Base-by-base conservation (phyloP, 371 early-diverging fungal species). In the Neoconidiobolus thromboides region DNA sequence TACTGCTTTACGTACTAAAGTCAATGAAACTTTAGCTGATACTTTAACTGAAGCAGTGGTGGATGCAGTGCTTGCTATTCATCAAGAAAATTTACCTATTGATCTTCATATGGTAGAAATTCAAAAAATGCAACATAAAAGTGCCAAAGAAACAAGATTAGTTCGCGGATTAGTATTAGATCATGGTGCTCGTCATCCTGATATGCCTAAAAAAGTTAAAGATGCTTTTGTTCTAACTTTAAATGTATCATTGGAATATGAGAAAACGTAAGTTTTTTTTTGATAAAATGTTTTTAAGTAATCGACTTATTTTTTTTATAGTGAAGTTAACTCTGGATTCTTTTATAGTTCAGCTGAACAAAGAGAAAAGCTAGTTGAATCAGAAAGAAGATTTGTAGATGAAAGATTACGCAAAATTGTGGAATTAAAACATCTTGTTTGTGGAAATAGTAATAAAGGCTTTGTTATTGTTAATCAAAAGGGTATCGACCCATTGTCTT, bases 81-180 rank as follows among this genome's bases (percentile, higher is more conserved):
- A 77, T 52, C 78, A 75, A 54, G 76, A 80, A 61, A 80, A 78
- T 14, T 81, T 80, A 44, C 92, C 93, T 12, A 92, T 96, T 63
- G 99, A 99, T 73, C 75, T 98, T 63, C 96, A 98, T 68, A 99
- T 99, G 99, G 92, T 99, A 2, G 99, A 99, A 73, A 89, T 98
- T 62, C 96, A 99, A 91, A 98, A 97, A 77, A 99, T 99, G 99
- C 84, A 85, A 77, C 97, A 96, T 76, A 91, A 91, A 67, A 86
- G 86, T 50, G 94, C 93, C 41, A 87, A 83, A 40, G 99, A 99
- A 67, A 90, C 96, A 40, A 75, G 85, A 39, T 78, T 98, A 43
- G 85, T 99, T 48, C 85, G 91, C 64, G 99, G 99, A 53, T 79
- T 99, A 48, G 99, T 99, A 37, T 74, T 99, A 71, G 99, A 99